Evolutionary conservation across 192 early-diverging fungal species (phyloP), one percentile per base, ranked within the genome.

Genomic region (Diversispora eburnea): DNA sequence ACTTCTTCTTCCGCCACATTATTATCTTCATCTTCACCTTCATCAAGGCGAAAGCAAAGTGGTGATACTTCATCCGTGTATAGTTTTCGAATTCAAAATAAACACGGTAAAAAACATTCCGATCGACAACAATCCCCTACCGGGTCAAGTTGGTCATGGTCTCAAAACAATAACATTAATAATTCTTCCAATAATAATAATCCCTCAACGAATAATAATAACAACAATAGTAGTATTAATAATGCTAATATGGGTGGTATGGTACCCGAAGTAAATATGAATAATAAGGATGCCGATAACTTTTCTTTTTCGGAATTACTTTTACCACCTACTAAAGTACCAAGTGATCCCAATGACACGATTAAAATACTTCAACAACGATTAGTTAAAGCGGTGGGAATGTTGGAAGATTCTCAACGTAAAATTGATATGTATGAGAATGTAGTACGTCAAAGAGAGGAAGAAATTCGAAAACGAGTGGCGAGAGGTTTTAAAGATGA

Each of bases 341-440:
- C 51, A 52, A 57, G 39, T 57, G 49, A 70, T 57, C 19, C 57
- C 8, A 45, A 22, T 33, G 70, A 72, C 10, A 43, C 59, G 8
- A 52, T 49, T 10, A 61, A 22, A 0, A 17, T 60, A 15, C 25
- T 61, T 13, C 55, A 58, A 61, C 17, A 72, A 41, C 42, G 58
- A 46, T 60, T 72, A 43, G 46, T 56, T 46, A 60, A 48, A 39
- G 70, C 70, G 9, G 55, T 72, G 22, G 45, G 45, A 59, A 72
- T 72, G 70, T 56, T 72, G 4, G 70, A 72, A 41, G 57, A 72
- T 22, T 61, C 45, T 5, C 57, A 72, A 48, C 20, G 59, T 17
- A 54, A 52, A 61, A 72, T 72, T 22, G 58, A 72, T 6, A 54
- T 57, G 57, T 49, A 48, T 0, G 55, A 72, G 8, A 43, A 56